Percentiles rank a stretch among this genome's conserved stretches.
These are phyloP conservation scores for Ustilago vetiveriae DNA, from an alignment of 1,284 basidiomycete species.

Conservation along the genomic window DNA sequence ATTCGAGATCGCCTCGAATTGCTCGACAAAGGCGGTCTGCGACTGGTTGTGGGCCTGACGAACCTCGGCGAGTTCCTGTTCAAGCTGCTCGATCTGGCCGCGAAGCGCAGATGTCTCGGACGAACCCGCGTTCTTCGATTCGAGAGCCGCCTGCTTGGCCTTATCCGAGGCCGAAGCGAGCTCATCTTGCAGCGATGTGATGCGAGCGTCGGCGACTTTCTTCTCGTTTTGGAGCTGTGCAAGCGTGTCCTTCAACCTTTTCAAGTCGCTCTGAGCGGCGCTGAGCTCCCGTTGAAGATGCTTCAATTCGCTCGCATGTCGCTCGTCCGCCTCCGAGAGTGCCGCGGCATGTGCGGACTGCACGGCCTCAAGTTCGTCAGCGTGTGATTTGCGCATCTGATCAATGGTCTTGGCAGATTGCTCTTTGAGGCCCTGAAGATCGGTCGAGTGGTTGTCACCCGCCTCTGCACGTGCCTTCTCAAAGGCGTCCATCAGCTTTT, in stretches of 20 bases:
- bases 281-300: conserved; percentile 41
- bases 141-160: conserved; percentile 35
- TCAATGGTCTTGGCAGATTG: conserved; percentile 41
- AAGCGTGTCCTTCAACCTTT: conserved; percentile 41
- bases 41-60: conserved; percentile 41
- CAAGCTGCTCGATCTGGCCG: conserved; percentile 27
- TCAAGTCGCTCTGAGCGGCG: conserved; percentile 44
- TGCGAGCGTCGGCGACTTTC: conserved; percentile 24
- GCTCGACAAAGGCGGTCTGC: conserved; percentile 47
- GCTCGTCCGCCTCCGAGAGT: conserved; percentile 24
- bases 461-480: conserved; percentile 52
- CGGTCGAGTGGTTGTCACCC: conserved; percentile 43
- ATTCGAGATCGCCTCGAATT: conserved; percentile 35
- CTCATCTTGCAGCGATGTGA: conserved; percentile 33
- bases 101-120: conserved; percentile 30
- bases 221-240: conserved; percentile 33
- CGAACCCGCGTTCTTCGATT: conserved; percentile 21
- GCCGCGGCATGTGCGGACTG: conserved; percentile 28
- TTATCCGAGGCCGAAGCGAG: conserved; percentile 26
- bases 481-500: conserved; percentile 47
- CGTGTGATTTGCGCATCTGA: conserved; percentile 46
- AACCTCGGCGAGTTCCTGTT: conserved; percentile 40
- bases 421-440: conserved; percentile 39
- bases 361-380: conserved; percentile 37
- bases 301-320: conserved; percentile 30